A percentile compares a stretch with the other conserved stretches of the same genome.
These are phyloP conservation scores for Platanus orientalis DNA, from an alignment of 164 flowering plant species.

Conservation along the genomic window DNA sequence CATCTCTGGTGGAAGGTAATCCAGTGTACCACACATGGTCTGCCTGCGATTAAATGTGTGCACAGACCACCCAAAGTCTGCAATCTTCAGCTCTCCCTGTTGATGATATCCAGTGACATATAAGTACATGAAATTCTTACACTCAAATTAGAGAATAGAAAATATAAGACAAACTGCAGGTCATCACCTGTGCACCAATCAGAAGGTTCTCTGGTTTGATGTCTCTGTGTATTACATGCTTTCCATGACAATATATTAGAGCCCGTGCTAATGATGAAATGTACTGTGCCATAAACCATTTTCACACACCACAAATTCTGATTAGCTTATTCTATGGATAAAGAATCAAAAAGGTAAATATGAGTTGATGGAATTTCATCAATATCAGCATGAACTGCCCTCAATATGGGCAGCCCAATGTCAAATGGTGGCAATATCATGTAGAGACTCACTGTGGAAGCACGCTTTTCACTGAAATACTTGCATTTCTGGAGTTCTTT, in stretches of 20 bases:
- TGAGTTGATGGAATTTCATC: neutral
- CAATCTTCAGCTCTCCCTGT: conserved; percentile 95
- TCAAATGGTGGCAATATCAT: neutral
- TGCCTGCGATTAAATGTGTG: conserved; percentile 91
- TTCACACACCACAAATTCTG: neutral
- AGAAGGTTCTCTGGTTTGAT: conserved; percentile 96
- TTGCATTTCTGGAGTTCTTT: conserved; percentile 92
- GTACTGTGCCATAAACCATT: conserved; percentile 49
- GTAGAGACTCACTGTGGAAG: conserved; percentile 80
- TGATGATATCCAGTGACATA: neutral
- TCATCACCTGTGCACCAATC: conserved; percentile 73
- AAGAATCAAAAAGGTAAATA: no score
- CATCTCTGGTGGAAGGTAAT: conserved; percentile 99
- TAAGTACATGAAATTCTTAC: conserved; percentile 6
- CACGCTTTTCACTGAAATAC: conserved; percentile 86
- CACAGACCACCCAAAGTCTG: conserved; percentile 99
- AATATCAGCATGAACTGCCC: neutral
- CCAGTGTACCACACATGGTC: conserved; percentile 98
- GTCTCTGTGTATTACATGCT: conserved; percentile 96
- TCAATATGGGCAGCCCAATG: neutral
- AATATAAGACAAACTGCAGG: neutral
- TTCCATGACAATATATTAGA: conserved; percentile 89
- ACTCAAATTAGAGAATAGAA: neutral
- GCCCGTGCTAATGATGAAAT: conserved; percentile 90
- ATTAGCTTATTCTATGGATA: neutral